Evolutionary conservation across 192 early-diverging fungal species (phyloP), one percentile per base, ranked within the genome.

Genomic region (Coemansia sp.): DNA sequence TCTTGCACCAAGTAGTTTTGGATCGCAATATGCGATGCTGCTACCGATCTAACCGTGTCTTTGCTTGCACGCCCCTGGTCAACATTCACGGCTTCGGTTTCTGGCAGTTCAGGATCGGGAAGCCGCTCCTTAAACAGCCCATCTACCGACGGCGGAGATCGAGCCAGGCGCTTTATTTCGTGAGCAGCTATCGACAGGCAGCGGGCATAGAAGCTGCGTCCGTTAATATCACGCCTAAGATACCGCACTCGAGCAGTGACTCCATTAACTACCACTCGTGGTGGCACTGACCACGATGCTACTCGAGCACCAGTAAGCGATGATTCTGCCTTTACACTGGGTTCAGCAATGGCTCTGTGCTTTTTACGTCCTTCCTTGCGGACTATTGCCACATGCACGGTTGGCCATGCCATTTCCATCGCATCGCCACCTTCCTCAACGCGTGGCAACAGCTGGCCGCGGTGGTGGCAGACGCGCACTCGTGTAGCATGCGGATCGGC

Each of bases 401-500:
- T 46, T 6, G 73, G 73, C 73, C 73, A 76, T 11, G 54, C 73
- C 20, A 60, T 60, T 36, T 52, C 17, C 20, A 50, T 36, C n/a
- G 32, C 67, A 14, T 39, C 51, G 12, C 31, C 56, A 11, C n/a
- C 51, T 6, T 44, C 31, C 14, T 55, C 58, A 8, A 56, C 61
- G 12, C 61, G 50, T 9, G 66, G 66, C 58, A 64, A 57, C 26
- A 70, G 53, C 56, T 32, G 43, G 15, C 60, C 38, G 9, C 60
- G 59, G n/a, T 58, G 60, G 36, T 71, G 74, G 28, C 74, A 37
- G 12, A 77, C 32, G 15, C 74, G 74, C 40, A 77, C 55, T 3
- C 74, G 63, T 6, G 64, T 71, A 0, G 74, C 74, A 12, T 77
- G 74, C 21, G 74, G 67, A 40, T 77, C 74, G 31, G 53, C 44